Evolutionary conservation across 768 basidiomycete species (phyloP).

Genomic region (Suillus paluster): DNA sequence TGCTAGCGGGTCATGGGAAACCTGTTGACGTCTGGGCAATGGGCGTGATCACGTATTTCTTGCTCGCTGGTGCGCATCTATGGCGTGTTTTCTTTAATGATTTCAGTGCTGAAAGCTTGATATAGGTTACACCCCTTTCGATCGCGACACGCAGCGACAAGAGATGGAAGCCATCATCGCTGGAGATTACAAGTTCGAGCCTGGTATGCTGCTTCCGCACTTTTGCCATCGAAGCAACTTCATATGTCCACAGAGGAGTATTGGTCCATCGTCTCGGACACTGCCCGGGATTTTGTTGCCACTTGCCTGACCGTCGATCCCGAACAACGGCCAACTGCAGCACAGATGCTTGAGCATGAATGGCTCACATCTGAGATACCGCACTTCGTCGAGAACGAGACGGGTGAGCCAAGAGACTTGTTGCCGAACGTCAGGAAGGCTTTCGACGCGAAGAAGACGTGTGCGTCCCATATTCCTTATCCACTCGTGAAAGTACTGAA

Average conservation of each 20-base stretch:
- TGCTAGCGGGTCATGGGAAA: constrained; percentile 84
- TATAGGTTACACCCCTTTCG: constrained; percentile 93
- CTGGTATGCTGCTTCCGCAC: constrained; percentile 39
- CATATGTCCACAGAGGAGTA: constrained; percentile 59
- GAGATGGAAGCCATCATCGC: constrained; percentile 97
- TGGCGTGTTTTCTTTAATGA: neutral
- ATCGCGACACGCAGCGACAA: constrained; percentile 82
- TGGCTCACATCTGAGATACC: constrained; percentile 66
- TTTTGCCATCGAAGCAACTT: neutral
- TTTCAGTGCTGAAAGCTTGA: constrained; percentile 1
- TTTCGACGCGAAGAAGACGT: constrained; percentile 87
- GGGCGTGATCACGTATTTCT: constrained; percentile 98
- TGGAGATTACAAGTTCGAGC: constrained; percentile 93
- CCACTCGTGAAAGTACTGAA: neutral
- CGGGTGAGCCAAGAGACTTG: constrained; percentile 73
- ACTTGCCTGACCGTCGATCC: constrained; percentile 89
- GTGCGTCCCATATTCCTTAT: constrained; percentile 47
- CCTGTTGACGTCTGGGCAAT: constrained; percentile 98
- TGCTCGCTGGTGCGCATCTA: constrained; percentile 61
- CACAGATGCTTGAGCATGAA: constrained; percentile 70
- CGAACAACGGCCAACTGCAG: constrained; percentile 75
- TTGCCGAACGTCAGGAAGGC: constrained; percentile 88
- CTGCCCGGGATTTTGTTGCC: constrained; percentile 83
- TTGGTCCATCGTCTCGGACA: constrained; percentile 82
- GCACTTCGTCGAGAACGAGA: constrained; percentile 64